Evolutionary conservation across 2,329 filamentous ascomycete species (phyloP).

Genomic region (Trichoderma atroviride): DNA sequence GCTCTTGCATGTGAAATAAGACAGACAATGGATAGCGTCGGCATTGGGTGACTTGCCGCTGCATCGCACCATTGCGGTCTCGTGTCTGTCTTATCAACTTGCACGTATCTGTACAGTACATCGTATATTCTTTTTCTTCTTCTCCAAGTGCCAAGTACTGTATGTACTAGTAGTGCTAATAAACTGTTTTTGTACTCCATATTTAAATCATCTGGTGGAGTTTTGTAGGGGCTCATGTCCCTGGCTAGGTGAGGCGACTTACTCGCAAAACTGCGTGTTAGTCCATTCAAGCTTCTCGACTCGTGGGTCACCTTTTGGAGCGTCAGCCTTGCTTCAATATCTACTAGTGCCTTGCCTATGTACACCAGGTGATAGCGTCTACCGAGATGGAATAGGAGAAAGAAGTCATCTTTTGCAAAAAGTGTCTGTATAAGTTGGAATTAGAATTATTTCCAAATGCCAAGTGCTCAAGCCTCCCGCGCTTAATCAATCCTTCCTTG

Average conservation of each 20-base stretch:
- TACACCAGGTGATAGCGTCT: too few relatives aligned
- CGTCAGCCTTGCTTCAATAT: neutral
- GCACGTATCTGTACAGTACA: neutral
- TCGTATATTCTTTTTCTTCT: neutral
- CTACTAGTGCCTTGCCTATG: neutral
- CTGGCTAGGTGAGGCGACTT: neutral
- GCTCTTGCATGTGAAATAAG: constrained; percentile 12
- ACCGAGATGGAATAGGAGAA: neutral
- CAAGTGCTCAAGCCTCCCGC: neutral
- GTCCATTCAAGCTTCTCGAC: neutral
- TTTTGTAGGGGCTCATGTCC: neutral
- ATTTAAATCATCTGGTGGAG: neutral
- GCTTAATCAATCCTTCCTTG: neutral
- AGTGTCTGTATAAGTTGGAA: neutral
- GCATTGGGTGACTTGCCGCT: constrained; percentile 7
- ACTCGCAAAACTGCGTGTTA: neutral
- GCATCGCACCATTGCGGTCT: constrained; percentile 5
- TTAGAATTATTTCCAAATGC: neutral
- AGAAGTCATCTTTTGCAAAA: neutral
- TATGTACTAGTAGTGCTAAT: neutral
- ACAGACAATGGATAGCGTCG: constrained; percentile 13
- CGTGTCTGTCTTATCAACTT: constrained; percentile 2
- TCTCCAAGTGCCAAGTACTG: too few relatives aligned
- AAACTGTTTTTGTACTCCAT: neutral
- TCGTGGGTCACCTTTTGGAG: neutral